Evolutionary conservation across 2,329 filamentous ascomycete genomes (phyloP), one percentile per base, ranked within the genome.

Genomic region (Leptographium lundbergii): DNA sequence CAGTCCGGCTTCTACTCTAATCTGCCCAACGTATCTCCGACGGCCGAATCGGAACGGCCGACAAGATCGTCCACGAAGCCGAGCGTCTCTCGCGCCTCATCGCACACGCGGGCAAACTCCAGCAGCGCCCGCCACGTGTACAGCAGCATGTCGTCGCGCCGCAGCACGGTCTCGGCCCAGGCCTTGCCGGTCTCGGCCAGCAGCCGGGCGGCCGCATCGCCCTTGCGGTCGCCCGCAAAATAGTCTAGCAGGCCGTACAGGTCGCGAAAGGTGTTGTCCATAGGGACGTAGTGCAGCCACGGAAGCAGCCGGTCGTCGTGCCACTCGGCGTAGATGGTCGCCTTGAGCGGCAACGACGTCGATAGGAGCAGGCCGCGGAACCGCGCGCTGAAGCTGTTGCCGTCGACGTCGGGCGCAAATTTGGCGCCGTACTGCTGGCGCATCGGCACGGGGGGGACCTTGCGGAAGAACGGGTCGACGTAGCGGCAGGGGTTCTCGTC

Each of bases 281-380:
- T 77, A 2, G 87, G 87, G 1, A 85, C 81, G 65, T 87, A 90
- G 70, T 90, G 87, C 62, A 80, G 73, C 87, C 87, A 91, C 0
- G 85, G 81, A 14, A 82, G 72, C 0, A 90, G 74, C 9, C 87
- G 77, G 52, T 81, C 78, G 67, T 89, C 86, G 67, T 89, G 86
- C 87, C 87, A 90, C 68, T 90, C 87, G 11, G 80, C 74, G 67
- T 87, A 90, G 51, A 89, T 77, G 3, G 86, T 89, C 14, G 82
- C 79, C 71, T 90, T 90, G 67, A 90, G 79, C 1, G 84, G 83
- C 39, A 88, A 69, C 52, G 80, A 84, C 1, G 80, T 86, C 45
- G 80, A 85, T 27, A 78, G 75, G 10, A 90, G 72, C 64, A 89
- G 85, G 0, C 76, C 78, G 53, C 80, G 77, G 70, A 81, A 87